Evolutionary conservation across 306 rosid genomes (phyloP).

Genomic region (Pueraria montana): DNA sequence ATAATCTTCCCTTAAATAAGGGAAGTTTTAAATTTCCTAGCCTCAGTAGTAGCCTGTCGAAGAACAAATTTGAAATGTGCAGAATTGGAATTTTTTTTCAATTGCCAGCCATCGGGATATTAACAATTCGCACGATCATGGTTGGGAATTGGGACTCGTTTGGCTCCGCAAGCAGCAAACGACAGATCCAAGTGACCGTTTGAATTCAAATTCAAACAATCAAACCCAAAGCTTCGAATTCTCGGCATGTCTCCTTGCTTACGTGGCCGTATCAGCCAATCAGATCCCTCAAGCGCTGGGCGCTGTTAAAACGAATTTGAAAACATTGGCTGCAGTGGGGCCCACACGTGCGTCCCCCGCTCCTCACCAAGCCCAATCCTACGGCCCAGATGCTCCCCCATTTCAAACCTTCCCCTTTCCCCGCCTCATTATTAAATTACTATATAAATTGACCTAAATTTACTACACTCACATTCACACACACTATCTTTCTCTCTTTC

Average conservation of each 20-base stretch:
- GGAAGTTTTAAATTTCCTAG: not conserved
- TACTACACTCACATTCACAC: constrained; percentile 49
- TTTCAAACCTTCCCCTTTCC: constrained; percentile 73
- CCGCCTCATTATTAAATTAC: constrained; percentile 63
- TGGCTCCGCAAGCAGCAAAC: not conserved
- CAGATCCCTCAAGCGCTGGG: constrained; percentile 11
- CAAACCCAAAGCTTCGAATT: constrained; percentile 12
- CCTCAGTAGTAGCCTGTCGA: too few relatives aligned
- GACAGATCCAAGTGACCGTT: constrained; percentile 77
- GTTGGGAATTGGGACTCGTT: constrained; percentile 51
- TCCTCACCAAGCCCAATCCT: constrained; percentile 54
- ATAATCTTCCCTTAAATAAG: constrained; percentile 30
- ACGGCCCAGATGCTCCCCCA: constrained; percentile 66
- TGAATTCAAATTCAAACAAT: constrained; percentile 69
- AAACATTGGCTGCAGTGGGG: constrained; percentile 44
- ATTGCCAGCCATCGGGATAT: not conserved
- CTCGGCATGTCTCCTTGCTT: constrained; percentile 47
- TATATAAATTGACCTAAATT: constrained; percentile 42
- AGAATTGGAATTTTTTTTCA: not conserved
- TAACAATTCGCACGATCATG: not conserved
- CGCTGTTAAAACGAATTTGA: constrained; percentile 1
- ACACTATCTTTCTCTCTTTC: not conserved
- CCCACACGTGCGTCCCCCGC: constrained; percentile 70
- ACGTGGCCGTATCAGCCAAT: constrained; percentile 37
- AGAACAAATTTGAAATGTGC: constrained; percentile 31